A percentile compares a stretch with the other conserved stretches of the same genome.
Evolutionary conservation across 495 filamentous ascomycete genomes (phyloP).

Genomic region (Hypoxylon crocopeplum): DNA sequence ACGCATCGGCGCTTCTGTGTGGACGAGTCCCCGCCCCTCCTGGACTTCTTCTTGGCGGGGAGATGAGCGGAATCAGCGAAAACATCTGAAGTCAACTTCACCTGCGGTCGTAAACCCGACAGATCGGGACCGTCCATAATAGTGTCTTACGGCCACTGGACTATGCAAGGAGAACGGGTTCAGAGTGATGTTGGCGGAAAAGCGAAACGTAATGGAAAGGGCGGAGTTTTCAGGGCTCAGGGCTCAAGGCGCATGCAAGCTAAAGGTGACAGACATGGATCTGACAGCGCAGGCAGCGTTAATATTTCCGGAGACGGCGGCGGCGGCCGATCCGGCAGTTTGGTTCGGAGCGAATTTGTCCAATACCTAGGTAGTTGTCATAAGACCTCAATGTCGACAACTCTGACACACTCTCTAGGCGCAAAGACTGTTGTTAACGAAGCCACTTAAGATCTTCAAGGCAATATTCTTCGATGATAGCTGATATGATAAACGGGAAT

Average conservation of each 20-base stretch:
- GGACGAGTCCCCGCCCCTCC: slow-evolving; percentile 56
- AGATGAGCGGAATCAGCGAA: slow-evolving; percentile 25
- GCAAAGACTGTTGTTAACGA: no score
- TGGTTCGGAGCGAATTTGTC: slow-evolving; percentile 13
- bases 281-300: neutral
- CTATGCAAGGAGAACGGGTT: slow-evolving; percentile 13
- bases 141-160: slow-evolving; percentile 13
- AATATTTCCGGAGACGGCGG: slow-evolving; percentile 19
- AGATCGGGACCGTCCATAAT: slow-evolving; percentile 33
- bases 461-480: no score
- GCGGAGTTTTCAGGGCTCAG: slow-evolving; percentile 14
- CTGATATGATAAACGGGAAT: no score
- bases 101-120: slow-evolving; percentile 27
- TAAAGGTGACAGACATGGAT: slow-evolving; percentile 27
- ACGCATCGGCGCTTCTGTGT: slow-evolving; percentile 84
- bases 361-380: slow-evolving; percentile 1
- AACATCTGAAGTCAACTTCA: slow-evolving; percentile 14
- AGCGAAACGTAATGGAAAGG: slow-evolving; percentile 31
- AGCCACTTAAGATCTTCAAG: no score
- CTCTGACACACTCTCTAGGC: neutral
- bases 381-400: neutral
- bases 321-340: slow-evolving; percentile 26
- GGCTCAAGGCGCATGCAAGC: slow-evolving; percentile 30
- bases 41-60: slow-evolving; percentile 57
- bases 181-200: slow-evolving; percentile 7